Percentiles rank a stretch among this genome's conserved stretches.
These are phyloP conservation scores for Fennellomyces sp. DNA, from an alignment of 371 early-diverging fungal species.

Conservation along the genomic window DNA sequence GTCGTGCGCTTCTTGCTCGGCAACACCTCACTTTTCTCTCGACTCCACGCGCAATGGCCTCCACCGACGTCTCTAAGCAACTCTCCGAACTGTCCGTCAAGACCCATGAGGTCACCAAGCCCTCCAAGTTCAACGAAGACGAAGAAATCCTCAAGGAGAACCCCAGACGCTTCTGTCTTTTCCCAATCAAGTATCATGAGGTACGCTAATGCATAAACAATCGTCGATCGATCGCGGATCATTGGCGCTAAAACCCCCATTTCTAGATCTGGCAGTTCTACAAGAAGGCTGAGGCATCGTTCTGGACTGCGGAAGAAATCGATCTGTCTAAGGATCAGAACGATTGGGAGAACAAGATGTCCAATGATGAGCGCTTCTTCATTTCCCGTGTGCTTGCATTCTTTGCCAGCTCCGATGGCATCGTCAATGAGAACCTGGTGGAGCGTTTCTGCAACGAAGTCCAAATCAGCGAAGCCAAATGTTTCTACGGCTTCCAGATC, in stretches of 20 bases:
- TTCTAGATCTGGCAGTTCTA: constrained; percentile 97
- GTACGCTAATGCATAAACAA: too few species aligned
- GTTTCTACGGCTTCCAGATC: constrained; percentile 99
- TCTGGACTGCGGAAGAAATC: constrained; percentile 99
- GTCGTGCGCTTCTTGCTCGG: not conserved
- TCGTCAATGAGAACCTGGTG: constrained; percentile 99
- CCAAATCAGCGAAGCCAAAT: constrained; percentile 97
- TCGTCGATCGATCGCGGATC: too few species aligned
- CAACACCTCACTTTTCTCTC: not conserved
- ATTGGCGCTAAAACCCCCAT: not conserved
- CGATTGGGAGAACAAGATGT: constrained; percentile 96
- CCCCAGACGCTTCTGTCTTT: constrained; percentile 90
- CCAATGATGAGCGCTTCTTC: constrained; percentile 94
- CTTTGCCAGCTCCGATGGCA: constrained; percentile 99
- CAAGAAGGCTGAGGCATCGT: constrained; percentile 99
- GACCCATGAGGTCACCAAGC: not conserved
- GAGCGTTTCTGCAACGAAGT: constrained; percentile 98
- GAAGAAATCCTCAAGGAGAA: constrained; percentile 64
- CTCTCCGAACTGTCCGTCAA: constrained; percentile 10
- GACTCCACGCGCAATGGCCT: not conserved
- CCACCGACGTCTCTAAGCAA: constrained; percentile 5
- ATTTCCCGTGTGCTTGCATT: constrained; percentile 98
- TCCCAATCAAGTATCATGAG: constrained; percentile 96
- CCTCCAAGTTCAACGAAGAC: constrained; percentile 24
- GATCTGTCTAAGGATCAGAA: constrained; percentile 94